These are phyloP conservation scores for Jaenimonas drosophilae DNA, from an alignment of 208 protist species.

Conservation along the genomic window DNA sequence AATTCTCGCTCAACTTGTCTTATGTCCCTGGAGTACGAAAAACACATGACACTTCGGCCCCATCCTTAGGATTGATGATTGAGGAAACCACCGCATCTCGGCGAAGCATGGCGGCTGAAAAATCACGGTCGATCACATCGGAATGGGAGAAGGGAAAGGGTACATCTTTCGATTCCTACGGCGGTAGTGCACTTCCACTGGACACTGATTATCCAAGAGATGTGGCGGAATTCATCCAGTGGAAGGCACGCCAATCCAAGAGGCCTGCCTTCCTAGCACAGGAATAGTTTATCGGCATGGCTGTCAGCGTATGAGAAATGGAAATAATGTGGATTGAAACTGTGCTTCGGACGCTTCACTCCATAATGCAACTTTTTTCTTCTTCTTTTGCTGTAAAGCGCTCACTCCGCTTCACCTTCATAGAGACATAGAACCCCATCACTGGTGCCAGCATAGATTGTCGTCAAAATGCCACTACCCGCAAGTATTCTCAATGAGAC, in stretches of 20 bases:
- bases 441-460: neutral
- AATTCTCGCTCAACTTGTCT: no score
- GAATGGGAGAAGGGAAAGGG: neutral
- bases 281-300: neutral
- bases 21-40: no score
- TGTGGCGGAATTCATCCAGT: slow-evolving; percentile 30
- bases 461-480: slow-evolving; percentile 42
- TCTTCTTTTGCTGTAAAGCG: slow-evolving; percentile 1
- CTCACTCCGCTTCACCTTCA: neutral
- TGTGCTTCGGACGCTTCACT: neutral
- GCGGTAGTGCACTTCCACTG: slow-evolving; percentile 21
- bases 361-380: slow-evolving; percentile 5
- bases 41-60: no score
- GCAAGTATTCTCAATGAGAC: slow-evolving; percentile 40
- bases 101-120: no score
- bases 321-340: neutral
- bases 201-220: slow-evolving; percentile 63
- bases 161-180: neutral
- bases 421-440: slow-evolving; percentile 8
- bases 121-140: no score
- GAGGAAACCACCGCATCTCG: no score
- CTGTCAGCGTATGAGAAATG: neutral
- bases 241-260: slow-evolving; percentile 23
- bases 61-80: no score
- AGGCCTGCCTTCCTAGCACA: neutral